Evolutionary conservation across 805 yeast genomes (phyloP), one percentile per base, ranked within the genome.

Genomic region (Scheffersomyces stipitis): DNA sequence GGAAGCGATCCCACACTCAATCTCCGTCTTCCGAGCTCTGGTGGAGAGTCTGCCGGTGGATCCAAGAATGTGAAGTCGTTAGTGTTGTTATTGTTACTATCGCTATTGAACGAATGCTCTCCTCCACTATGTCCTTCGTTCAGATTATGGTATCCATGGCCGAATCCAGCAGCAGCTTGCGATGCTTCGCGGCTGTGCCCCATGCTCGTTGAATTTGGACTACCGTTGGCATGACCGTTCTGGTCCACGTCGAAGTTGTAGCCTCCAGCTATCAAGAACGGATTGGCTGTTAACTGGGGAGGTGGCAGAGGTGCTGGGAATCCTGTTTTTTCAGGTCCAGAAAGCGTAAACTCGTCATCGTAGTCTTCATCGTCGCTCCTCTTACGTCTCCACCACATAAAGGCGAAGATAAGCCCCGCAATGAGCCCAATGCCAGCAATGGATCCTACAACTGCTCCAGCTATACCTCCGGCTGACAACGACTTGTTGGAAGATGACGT

Each of bases 1-100:
- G 79, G 81, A 37, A 77, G 54, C 8, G 80, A 75, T 13, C 80
- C 78, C 42, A 76, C 69, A 50, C 80, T 74, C 40, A 76, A 62
- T 41, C 78, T 64, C 42, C 77, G 64, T 32, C 76, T 66, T 15
- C 77, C 78, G 38, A 61, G 73, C 12, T 62, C 42, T 3, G 43
- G 23, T 3, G 45, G 38, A 14, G 40, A 35, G 17, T 14, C 30
- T 4, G 17, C 15, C 8, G 14, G 32, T 26, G 26, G 13, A 6
- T 42, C 43, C 31, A 31, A 33, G 33, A 42, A 38, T 4, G 31
- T 32, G 23, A 43, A 44, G 18, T 42, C 49, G 10, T 31, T 28
- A 4, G 31, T 32, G 23, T 40, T 41, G 18, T 42, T 47, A 8
- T 31, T 28, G 15, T 45, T 46, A 10, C 41, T 37, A 16, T 33